These are phyloP conservation scores for Deinandra increscens DNA, from an alignment of 129 eudicot species.

Conservation along the genomic window DNA sequence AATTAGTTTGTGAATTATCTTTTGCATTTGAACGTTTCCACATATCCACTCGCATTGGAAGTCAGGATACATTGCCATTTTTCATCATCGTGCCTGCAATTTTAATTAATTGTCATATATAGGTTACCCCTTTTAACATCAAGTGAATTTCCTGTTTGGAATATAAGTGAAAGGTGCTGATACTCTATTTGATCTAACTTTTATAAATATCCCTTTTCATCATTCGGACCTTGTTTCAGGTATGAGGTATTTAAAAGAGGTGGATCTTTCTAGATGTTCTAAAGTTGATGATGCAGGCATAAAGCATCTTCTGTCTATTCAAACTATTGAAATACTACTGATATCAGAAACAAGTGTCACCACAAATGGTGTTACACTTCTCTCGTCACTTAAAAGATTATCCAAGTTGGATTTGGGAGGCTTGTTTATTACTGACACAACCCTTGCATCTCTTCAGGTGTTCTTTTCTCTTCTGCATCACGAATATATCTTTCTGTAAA, in stretches of 20 bases:
- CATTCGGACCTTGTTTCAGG: conserved; percentile 39
- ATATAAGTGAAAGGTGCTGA: conserved; percentile 12
- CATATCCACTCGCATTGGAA: not conserved
- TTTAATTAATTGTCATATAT: not conserved
- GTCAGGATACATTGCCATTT: conserved; percentile 4
- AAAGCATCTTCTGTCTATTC: conserved; percentile 66
- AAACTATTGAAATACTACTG: conserved; percentile 55
- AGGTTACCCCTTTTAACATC: not conserved
- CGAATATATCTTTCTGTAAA: not conserved
- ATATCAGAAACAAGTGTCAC: conserved; percentile 85
- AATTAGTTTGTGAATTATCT: not conserved
- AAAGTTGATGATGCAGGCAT: conserved; percentile 82
- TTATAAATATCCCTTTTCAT: conserved; percentile 7
- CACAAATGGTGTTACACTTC: conserved; percentile 59
- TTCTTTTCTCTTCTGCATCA: not conserved
- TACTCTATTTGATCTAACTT: not conserved
- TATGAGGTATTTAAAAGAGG: conserved; percentile 60
- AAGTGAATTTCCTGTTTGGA: conserved; percentile 17
- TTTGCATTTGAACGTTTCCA: not conserved
- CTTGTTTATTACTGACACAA: conserved; percentile 57
- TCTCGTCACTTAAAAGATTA: conserved; percentile 57
- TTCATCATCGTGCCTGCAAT: not conserved
- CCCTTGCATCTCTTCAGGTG: conserved; percentile 82
- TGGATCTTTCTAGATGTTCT: conserved; percentile 84
- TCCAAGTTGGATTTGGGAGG: conserved; percentile 84